Evolutionary conservation across 2,329 filamentous ascomycete genomes (phyloP), one percentile per base, ranked within the genome.

Genomic region (Ophiostoma populinum): DNA sequence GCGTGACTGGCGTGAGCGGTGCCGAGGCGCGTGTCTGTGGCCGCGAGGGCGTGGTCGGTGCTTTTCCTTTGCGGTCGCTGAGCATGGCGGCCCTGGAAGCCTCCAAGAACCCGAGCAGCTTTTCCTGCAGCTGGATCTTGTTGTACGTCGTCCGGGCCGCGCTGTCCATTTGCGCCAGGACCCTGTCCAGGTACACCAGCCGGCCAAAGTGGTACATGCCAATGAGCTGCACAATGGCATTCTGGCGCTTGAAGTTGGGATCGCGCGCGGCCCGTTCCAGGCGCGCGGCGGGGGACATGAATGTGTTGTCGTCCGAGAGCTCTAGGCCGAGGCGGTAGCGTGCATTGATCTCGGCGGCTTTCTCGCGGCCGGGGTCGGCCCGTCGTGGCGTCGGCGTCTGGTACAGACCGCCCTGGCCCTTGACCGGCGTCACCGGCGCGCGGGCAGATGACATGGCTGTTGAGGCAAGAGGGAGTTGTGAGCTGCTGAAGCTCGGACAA

Each of bases 281-380:
- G n/a, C n/a, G 46, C 7, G 39, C 31, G 2, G 34, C 26, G 0
- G 47, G 48, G 7, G 45, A 46, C 15, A 45, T 39, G 10, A 12
- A 36, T 7, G 26, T n/a, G 11, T 10, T 11, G 12, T 32, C 35
- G 18, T 48, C 45, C 3, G 43, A 38, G 2, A 50, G 25, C 4
- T 17, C 15, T n/a, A 53, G 33, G 13, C 45, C 50, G 1, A 55
- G 37, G 12, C 42, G 43, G 31, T 52, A 53, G 5, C 42, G 37
- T 8, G 24, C 24, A 31, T 55, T 54, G 5, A 55, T 36, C 4
- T 30, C 12, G 1, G 38, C 38, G 9, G 51, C 40, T 10, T 45
- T 43, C 11, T 34, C 24, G 8, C 43, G 43, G 28, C 48, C 40
- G 1, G 37, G 37, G 15, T 34, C 38, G 6, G 29, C 25, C 24